Percentiles rank a stretch among this genome's conserved stretches.
phyloP scores from a whole-genome alignment of 2,329 filamentous ascomycete genomes.

The Trichoderma afroharzianum region DNA sequence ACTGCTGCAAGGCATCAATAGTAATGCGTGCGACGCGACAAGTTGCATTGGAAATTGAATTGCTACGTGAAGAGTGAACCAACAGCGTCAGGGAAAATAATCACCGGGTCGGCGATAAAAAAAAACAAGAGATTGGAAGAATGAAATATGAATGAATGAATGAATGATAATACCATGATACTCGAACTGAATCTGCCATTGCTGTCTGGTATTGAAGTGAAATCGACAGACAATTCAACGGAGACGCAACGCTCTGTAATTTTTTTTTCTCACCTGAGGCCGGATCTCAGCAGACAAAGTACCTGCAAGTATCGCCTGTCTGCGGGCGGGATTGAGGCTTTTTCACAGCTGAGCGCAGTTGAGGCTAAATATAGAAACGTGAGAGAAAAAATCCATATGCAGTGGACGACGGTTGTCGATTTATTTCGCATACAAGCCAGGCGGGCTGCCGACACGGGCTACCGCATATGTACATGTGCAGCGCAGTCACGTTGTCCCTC shows the following conservation, averaged over 20 bases:
- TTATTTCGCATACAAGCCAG: not conserved
- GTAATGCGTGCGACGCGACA: not conserved
- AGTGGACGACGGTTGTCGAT: not conserved
- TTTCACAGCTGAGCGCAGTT: not conserved
- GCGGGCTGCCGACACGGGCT: slow-evolving; percentile 2
- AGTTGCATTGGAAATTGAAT: not conserved
- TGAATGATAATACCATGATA: not conserved
- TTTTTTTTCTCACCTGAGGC: not conserved
- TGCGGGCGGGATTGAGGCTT: not conserved
- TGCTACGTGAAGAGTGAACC: not conserved
- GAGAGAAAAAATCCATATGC: not conserved
- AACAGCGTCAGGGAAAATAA: not conserved
- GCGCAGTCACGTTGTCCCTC: not conserved
- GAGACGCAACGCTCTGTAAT: not conserved
- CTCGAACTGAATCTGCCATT: not conserved
- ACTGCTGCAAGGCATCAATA: not conserved
- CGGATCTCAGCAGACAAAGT: not conserved
- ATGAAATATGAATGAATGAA: not conserved
- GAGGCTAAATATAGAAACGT: not conserved
- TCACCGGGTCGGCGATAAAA: not conserved
- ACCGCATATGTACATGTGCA: not conserved
- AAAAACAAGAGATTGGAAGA: too few relatives aligned
- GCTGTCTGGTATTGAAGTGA: not conserved
- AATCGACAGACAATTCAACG: not conserved
- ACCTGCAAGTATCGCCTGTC: not conserved